phyloP scores from a whole-genome alignment of 129 eudicot genomes.

The Chrysanthemum lavandulifolium region DNA sequence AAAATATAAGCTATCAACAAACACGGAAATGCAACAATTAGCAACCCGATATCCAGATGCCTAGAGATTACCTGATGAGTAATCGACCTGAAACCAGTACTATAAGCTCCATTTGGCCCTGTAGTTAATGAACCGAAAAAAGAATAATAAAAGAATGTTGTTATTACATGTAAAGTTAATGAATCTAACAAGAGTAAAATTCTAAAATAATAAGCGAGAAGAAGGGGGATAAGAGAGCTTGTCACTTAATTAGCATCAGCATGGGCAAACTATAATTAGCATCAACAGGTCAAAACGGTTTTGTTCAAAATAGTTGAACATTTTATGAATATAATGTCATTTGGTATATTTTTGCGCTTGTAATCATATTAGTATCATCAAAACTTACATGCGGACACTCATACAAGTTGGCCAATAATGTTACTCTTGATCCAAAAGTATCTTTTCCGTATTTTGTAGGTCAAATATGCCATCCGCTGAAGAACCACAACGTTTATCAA shows the following conservation, averaged over 20 bases:
- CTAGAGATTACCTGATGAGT: constrained; percentile 92
- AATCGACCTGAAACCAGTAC: constrained; percentile 90
- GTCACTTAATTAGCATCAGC: too few relatives aligned
- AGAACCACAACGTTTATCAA: constrained; percentile 15
- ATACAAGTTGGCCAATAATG: background rate
- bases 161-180: too few relatives aligned
- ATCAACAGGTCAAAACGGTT: too few relatives aligned
- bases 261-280: too few relatives aligned
- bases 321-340: too few relatives aligned
- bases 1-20: constrained; percentile 4
- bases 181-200: too few relatives aligned
- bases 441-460: constrained; percentile 58
- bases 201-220: too few relatives aligned
- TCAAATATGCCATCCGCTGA: constrained; percentile 19
- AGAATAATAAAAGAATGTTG: too few relatives aligned
- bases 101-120: constrained; percentile 78
- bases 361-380: background rate
- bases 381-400: constrained; percentile 1
- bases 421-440: constrained; percentile 56
- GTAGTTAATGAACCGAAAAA: background rate
- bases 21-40: constrained; percentile 15
- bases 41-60: constrained; percentile 24
- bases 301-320: too few relatives aligned
- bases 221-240: too few relatives aligned
- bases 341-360: too few relatives aligned